Base-by-base conservation (phyloP, 2,329 filamentous ascomycete species). In the Colletotrichum camelliae region DNA sequence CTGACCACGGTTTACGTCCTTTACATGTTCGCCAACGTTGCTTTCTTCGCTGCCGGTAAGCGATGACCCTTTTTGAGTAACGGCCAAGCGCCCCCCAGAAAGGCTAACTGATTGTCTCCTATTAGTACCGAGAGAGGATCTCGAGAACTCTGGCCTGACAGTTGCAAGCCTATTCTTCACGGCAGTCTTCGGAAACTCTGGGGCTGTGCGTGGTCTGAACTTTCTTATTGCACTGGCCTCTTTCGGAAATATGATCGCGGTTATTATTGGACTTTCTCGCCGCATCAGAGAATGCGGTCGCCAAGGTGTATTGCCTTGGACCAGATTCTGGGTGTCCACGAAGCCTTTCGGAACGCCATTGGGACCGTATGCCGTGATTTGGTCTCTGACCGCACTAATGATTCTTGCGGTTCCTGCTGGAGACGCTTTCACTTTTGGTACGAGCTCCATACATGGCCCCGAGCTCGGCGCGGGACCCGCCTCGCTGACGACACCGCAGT, bases 341-440 rank as follows among this genome's bases (percentile, higher is more conserved):
- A 87, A 86, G 70, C 92, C 92, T 0, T 93, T 93, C 71, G 91
- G 91, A 2, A 93, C 92, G 0, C 91, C 91, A 0, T 78, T 92
- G 0, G 91, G 90, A 0, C 91, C 91, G 0, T 92, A 92, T 74
- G 71, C 87, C 1, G 78, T 93, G 3, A 91, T 91, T 79, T 93
- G 90, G 89, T 79, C 79, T 1, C 80, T 91, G 69, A 93, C 91
- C 0, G 79, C 90, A 1, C 77, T 93, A 37, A 91, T 93, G 89
- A 92, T 93, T 33, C 79, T 91, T 0, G 90, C 88, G 0, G 88
- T 91, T 0, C 91, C 92, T 0, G 89, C 91, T 1, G 91, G 92
- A 2, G 91, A 93, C 80, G 92, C 92, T 0, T 93, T 93, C 81
- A 89, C 90, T 74, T 93, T 93, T 78, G 85, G 88, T 89, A 79